Evolutionary conservation across 495 filamentous ascomycete species (phyloP).

Genomic region (Tuber borchii): DNA sequence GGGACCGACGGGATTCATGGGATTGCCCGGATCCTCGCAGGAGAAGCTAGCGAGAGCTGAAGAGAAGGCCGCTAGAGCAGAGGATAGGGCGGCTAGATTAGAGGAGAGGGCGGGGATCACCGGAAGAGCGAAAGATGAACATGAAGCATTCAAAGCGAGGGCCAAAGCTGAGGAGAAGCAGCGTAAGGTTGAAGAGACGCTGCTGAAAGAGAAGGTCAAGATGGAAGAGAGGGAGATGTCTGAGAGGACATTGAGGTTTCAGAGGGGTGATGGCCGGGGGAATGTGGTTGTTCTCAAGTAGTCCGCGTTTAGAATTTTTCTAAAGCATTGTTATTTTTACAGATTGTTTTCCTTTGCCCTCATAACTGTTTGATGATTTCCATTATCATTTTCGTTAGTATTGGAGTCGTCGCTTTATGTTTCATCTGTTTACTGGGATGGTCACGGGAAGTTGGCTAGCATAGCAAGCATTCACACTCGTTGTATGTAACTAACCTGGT

Average conservation of each 20-base stretch:
- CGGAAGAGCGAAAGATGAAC: constrained; percentile 26
- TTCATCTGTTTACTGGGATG: background rate
- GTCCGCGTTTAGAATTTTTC: background rate
- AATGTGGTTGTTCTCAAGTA: constrained; percentile 13
- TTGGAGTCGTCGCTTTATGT: background rate
- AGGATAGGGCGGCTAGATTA: constrained; percentile 36
- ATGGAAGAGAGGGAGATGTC: constrained; percentile 16
- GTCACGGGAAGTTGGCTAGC: background rate
- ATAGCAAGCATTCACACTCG: background rate
- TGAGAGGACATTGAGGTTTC: background rate
- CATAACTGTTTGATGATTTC: background rate
- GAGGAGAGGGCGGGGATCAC: constrained; percentile 22
- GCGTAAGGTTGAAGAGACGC: constrained; percentile 31
- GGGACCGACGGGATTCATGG: background rate
- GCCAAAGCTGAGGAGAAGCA: constrained; percentile 32
- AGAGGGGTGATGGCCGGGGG: constrained; percentile 7
- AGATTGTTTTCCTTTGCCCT: background rate
- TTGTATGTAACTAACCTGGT: background rate
- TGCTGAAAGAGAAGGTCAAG: constrained; percentile 29
- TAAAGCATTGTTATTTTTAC: background rate
- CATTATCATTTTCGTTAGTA: background rate
- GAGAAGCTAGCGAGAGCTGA: constrained; percentile 30
- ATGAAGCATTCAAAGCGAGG: constrained; percentile 34
- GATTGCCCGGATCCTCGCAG: constrained; percentile 26
- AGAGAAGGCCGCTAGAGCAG: constrained; percentile 35